Percentiles rank a stretch among this genome's conserved stretches.
phyloP scores from a whole-genome alignment of 2,329 filamentous ascomycete genomes.

The Aspergillus fumigatus region DNA sequence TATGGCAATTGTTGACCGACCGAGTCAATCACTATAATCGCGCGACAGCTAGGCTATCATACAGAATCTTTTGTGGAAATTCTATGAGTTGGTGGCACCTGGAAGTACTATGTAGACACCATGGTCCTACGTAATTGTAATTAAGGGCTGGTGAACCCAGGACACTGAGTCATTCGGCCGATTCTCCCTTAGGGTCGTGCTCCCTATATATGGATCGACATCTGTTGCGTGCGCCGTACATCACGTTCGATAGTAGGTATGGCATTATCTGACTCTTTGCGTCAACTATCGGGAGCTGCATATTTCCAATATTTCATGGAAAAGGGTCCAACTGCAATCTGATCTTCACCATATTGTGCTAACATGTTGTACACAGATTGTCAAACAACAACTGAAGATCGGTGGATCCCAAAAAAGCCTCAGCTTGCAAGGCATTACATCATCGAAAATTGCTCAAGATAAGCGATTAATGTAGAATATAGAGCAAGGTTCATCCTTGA shows the following conservation, averaged over 20 bases:
- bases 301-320: background rate
- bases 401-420: background rate
- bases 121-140: background rate
- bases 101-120: no score
- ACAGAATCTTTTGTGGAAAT: background rate
- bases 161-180: background rate
- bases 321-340: background rate
- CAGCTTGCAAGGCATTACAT: background rate
- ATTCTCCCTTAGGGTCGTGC: background rate
- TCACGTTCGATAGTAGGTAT: background rate
- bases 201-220: background rate
- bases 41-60: background rate
- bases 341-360: background rate
- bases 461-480: no score
- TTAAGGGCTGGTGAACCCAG: background rate
- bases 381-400: background rate
- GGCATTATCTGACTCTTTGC: background rate
- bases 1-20: background rate
- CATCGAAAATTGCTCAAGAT: background rate
- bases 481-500: background rate
- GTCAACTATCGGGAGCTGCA: background rate
- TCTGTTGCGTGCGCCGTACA: background rate
- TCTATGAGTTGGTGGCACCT: background rate
- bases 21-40: background rate
- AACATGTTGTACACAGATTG: background rate